These are phyloP conservation scores for Pichia kudriavzevii DNA, from an alignment of 1,139 yeast genomes.

Conservation along the genomic window DNA sequence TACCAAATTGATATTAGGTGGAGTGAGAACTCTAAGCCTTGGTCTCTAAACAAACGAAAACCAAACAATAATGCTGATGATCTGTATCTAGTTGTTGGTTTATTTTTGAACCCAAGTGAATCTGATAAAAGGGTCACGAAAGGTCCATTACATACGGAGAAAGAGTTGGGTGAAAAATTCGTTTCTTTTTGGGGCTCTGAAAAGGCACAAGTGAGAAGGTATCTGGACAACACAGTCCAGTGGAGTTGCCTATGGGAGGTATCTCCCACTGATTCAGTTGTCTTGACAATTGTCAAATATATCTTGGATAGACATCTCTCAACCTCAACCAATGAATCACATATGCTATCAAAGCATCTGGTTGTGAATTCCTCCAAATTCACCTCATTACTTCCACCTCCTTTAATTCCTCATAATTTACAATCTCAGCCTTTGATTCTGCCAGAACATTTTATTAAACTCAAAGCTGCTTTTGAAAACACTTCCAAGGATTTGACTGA, in stretches of 20 bases:
- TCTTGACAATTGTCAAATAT: slow-evolving; percentile 57
- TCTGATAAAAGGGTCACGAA: slow-evolving; percentile 75
- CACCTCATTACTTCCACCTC: slow-evolving; percentile 48
- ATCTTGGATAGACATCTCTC: slow-evolving; percentile 54
- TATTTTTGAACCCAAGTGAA: slow-evolving; percentile 64
- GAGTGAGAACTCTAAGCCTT: slow-evolving; percentile 15
- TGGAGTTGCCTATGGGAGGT: slow-evolving; percentile 83
- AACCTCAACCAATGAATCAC: slow-evolving; percentile 17
- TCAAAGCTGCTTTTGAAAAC: slow-evolving; percentile 60
- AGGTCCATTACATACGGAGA: slow-evolving; percentile 62
- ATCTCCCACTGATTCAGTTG: slow-evolving; percentile 49
- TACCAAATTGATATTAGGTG: slow-evolving; percentile 37
- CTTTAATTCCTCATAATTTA: slow-evolving; percentile 48
- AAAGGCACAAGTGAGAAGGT: slow-evolving; percentile 78
- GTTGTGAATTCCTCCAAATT: slow-evolving; percentile 37
- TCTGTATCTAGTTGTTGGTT: slow-evolving; percentile 44
- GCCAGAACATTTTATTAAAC: slow-evolving; percentile 40
- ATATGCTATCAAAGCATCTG: slow-evolving; percentile 37
- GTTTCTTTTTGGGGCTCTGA: slow-evolving; percentile 81
- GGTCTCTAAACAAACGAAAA: slow-evolving; percentile 52
- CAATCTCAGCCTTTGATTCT: slow-evolving; percentile 48
- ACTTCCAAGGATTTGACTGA: slow-evolving; percentile 47
- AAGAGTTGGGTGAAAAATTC: slow-evolving; percentile 55
- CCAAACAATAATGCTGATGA: slow-evolving; percentile 31
- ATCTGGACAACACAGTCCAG: slow-evolving; percentile 80